Percentiles rank a stretch among this genome's conserved stretches.
These are phyloP conservation scores for Schizophyllum amplum DNA, from an alignment of 1,284 basidiomycete species.

Conservation along the genomic window DNA sequence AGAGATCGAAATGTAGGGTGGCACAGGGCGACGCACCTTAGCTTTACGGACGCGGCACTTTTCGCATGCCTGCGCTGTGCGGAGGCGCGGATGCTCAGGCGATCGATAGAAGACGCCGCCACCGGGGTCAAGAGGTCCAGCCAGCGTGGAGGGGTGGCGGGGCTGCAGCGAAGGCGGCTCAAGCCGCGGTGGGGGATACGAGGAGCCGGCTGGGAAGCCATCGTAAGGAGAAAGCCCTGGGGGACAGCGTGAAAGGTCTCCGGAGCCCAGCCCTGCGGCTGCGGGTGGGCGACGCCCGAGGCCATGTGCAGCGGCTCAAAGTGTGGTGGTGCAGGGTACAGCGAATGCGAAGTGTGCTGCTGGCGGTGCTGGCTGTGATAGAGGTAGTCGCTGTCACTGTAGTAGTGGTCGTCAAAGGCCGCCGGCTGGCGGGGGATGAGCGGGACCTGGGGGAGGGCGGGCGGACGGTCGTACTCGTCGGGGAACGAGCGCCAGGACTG, in stretches of 20 bases:
- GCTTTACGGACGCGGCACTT: slow-evolving; percentile 56
- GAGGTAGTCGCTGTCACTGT: neutral
- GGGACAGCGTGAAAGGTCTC: neutral
- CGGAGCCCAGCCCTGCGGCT: neutral
- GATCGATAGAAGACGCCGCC: slow-evolving; percentile 55
- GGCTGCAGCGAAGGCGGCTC: neutral
- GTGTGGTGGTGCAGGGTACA: neutral
- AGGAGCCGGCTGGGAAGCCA: neutral
- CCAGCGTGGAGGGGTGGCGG: too few species aligned
- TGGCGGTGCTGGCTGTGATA: neutral
- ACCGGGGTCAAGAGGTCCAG: slow-evolving; percentile 47
- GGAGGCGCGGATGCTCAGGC: slow-evolving; percentile 49
- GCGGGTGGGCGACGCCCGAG: too few species aligned
- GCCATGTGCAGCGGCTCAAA: neutral
- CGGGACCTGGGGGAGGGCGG: neutral
- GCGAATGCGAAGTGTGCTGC: neutral
- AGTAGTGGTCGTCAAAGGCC: neutral
- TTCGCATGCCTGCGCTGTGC: slow-evolving; percentile 56
- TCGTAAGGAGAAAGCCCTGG: neutral
- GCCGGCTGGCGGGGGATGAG: neutral
- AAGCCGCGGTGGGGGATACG: neutral
- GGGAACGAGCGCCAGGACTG: too few species aligned
- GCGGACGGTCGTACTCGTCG: neutral
- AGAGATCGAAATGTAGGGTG: too few species aligned
- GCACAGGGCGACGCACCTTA: slow-evolving; percentile 46